Evolutionary conservation across 495 filamentous ascomycete species (phyloP).

Genomic region (Talaromyces borbonicus): DNA sequence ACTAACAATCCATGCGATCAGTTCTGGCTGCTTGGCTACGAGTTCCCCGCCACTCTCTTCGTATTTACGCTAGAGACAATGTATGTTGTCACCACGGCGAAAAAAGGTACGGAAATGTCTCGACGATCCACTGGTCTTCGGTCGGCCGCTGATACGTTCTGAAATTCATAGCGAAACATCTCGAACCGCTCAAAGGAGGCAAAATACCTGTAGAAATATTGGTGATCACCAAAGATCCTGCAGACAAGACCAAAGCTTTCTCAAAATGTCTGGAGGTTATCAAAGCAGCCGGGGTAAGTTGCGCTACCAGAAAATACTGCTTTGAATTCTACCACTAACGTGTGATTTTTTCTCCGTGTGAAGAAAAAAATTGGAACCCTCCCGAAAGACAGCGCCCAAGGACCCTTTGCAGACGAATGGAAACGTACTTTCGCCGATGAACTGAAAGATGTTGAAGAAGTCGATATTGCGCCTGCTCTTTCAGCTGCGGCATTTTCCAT

Average conservation of each 20-base stretch:
- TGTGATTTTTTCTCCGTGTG: neutral
- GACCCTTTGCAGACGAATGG: slow-evolving; percentile 95
- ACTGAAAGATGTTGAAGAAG: slow-evolving; percentile 76
- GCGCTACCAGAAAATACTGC: slow-evolving; percentile 14
- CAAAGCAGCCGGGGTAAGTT: slow-evolving; percentile 72
- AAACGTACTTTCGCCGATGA: slow-evolving; percentile 66
- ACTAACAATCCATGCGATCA: slow-evolving; percentile 28
- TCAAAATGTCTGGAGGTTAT: slow-evolving; percentile 73
- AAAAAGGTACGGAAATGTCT: slow-evolving; percentile 62
- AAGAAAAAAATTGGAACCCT: slow-evolving; percentile 85
- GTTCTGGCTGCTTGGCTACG: slow-evolving; percentile 98
- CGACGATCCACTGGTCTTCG: slow-evolving; percentile 14
- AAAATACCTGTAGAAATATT: slow-evolving; percentile 85
- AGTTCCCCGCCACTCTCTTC: slow-evolving; percentile 93
- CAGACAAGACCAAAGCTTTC: slow-evolving; percentile 80
- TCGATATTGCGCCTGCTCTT: slow-evolving; percentile 74
- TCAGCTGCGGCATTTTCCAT: slow-evolving; percentile 79
- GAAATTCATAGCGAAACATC: slow-evolving; percentile 62
- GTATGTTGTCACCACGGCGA: slow-evolving; percentile 87
- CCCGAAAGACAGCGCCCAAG: slow-evolving; percentile 70
- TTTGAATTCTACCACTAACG: slow-evolving; percentile 1
- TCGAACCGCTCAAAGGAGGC: slow-evolving; percentile 85
- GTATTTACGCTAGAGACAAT: slow-evolving; percentile 79
- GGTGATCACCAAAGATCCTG: slow-evolving; percentile 79
- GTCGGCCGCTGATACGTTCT: slow-evolving; percentile 4